phyloP scores from a whole-genome alignment of 2,329 filamentous ascomycete species.

The Colletotrichum sp. region DNA sequence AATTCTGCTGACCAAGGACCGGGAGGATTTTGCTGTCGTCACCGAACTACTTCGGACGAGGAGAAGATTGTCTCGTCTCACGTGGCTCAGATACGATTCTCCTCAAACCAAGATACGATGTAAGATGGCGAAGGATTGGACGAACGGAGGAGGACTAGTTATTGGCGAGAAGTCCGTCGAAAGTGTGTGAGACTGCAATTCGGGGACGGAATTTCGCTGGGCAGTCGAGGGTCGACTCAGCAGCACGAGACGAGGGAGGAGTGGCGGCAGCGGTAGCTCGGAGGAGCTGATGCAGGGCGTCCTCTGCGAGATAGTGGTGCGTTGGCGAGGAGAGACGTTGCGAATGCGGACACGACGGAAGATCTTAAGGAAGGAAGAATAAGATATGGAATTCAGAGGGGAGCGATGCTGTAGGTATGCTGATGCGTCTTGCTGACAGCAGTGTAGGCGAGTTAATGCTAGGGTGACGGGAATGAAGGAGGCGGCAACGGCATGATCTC shows the following conservation, averaged over 20 bases:
- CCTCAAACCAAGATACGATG: background rate
- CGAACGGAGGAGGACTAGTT: background rate
- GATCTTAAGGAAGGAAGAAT: background rate
- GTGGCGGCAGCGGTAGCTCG: background rate
- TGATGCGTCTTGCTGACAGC: background rate
- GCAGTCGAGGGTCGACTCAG: background rate
- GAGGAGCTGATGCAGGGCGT: conserved; percentile 3
- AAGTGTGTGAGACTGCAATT: background rate
- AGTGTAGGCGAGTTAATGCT: background rate
- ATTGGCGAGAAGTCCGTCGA: background rate
- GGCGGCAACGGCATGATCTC: conserved; percentile 10
- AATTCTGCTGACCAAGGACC: background rate
- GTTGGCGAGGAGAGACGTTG: background rate
- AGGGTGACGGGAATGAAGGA: conserved; percentile 2
- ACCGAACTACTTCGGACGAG: conserved; percentile 10
- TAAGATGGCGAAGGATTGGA: conserved; percentile 1
- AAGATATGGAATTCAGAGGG: background rate
- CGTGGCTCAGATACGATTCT: background rate
- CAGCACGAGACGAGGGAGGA: background rate
- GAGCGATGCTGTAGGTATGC: background rate
- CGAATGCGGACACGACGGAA: background rate
- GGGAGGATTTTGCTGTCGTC: background rate
- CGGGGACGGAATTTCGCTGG: background rate
- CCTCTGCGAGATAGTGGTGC: background rate
- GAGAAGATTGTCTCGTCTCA: conserved; percentile 9